Conservation (phyloP, 2,329 filamentous ascomycete species). For the Penicillium sp. region DNA sequence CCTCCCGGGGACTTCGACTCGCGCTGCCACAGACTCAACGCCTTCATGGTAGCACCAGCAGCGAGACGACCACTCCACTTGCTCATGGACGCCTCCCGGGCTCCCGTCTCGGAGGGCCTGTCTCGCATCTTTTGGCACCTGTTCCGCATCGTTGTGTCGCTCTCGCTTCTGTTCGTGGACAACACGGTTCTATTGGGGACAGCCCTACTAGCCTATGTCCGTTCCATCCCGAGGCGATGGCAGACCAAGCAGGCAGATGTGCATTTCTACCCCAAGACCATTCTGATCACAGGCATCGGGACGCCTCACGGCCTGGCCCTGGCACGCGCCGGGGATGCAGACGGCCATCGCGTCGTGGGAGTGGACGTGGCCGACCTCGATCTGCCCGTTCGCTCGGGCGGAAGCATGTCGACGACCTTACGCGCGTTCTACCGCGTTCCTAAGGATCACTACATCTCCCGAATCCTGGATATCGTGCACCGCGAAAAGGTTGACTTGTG, state of each 20-base stretch:
- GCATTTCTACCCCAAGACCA: slow-evolving; percentile 49
- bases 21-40: too few species aligned
- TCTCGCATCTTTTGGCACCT: slow-evolving; percentile 24
- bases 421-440: slow-evolving; percentile 54
- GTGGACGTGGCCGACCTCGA: slow-evolving; percentile 59
- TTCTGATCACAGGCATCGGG: slow-evolving; percentile 69
- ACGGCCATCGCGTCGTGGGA: slow-evolving; percentile 68
- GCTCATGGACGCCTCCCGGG: slow-evolving; percentile 13
- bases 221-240: too few species aligned
- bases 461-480: slow-evolving; percentile 58
- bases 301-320: slow-evolving; percentile 69
- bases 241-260: slow-evolving; percentile 24
- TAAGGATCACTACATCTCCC: slow-evolving; percentile 53
- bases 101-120: slow-evolving; percentile 9
- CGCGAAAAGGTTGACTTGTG: slow-evolving; percentile 65
- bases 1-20: too few species aligned
- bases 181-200: slow-evolving; percentile 44
- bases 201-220: neutral
- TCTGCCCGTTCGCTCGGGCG: slow-evolving; percentile 48
- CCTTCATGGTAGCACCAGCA: slow-evolving; percentile 21
- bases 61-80: slow-evolving; percentile 16
- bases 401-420: slow-evolving; percentile 59
- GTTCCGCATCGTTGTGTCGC: slow-evolving; percentile 26
- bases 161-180: slow-evolving; percentile 49
- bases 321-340: slow-evolving; percentile 62